Percentiles rank a stretch among this genome's conserved stretches.
phyloP scores from a whole-genome alignment of 140 eudicot species.

The Senecio squalidus region DNA sequence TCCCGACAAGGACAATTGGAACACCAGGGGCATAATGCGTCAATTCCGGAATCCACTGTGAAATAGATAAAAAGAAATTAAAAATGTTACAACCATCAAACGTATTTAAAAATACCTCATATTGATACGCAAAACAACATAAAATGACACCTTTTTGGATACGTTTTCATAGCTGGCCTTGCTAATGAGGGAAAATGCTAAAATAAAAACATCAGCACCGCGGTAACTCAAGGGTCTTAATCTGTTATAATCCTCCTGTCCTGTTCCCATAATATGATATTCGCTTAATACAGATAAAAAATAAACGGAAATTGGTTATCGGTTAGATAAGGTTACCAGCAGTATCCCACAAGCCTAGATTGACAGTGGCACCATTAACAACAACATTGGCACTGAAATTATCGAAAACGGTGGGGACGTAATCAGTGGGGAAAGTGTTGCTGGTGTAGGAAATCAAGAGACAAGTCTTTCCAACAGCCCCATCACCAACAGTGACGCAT shows the following conservation, averaged over 20 bases:
- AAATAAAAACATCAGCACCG: slow-evolving; percentile 83
- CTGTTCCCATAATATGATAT: too few relatives aligned
- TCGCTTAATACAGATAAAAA: too few relatives aligned
- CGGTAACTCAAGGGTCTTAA: too few relatives aligned
- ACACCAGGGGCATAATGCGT: slow-evolving; percentile 94
- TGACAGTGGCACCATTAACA: too few relatives aligned
- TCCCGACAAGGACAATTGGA: slow-evolving; percentile 81
- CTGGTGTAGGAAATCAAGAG: slow-evolving; percentile 81
- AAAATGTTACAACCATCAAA: background rate
- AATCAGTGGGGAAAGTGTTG: too few relatives aligned
- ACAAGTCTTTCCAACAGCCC: slow-evolving; percentile 88
- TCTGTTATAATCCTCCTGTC: too few relatives aligned
- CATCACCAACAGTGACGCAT: slow-evolving; percentile 90
- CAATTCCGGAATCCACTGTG: slow-evolving; percentile 92
- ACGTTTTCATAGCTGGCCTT: slow-evolving; percentile 90
- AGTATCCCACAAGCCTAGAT: too few relatives aligned
- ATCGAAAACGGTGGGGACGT: too few relatives aligned
- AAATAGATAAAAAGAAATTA: slow-evolving; percentile 8
- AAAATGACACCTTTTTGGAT: slow-evolving; percentile 60
- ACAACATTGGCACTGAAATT: too few relatives aligned
- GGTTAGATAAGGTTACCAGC: too few relatives aligned
- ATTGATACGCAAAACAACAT: background rate
- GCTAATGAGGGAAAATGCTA: slow-evolving; percentile 84
- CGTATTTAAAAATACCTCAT: background rate
- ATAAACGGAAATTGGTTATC: too few relatives aligned